Evolutionary conservation across 129 eudicot species (phyloP), one percentile per base, ranked within the genome.

Genomic region (Centella asiatica): DNA sequence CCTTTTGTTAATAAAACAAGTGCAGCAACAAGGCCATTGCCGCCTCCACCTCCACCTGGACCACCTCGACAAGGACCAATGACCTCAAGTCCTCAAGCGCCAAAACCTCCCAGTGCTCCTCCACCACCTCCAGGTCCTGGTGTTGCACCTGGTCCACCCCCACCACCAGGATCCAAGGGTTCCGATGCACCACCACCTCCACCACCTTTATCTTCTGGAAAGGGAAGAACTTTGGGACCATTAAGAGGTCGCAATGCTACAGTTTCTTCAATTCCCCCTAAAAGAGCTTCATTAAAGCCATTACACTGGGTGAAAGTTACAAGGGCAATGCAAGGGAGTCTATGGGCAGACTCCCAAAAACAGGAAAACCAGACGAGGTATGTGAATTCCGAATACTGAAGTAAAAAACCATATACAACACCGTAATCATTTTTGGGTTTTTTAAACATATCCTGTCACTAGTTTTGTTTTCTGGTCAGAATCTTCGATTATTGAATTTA

Each of bases 251-350:
- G 84, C 75, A 74, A 55, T 70, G 57, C 74, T 64, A 46, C 58
- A 15, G 81, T 80, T 34, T 68, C 88, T 57, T 76, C 95, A 57
- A 79, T 81, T 59, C 85, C 95, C 44, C 94, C 95, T 6, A 90
- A 87, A 60, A 86, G 73, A 71, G 56, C 81, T 25, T 81, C 97
- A 26, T 60, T 90, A 50, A 90, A 90, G 70, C 97, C 97, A 34
- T 77, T 90, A 63, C 95, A 90, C 45, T 86, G 95, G 97, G 89
- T 84, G 12, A 90, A 90, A 80, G 97, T 90, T 59, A 90, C 97
- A 42, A 80, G 95, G 60, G 95, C 94, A 37, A 49, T 84, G 83
- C 92, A 90, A 78, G 97, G 97, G 73, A 90, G 97, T 74, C 72
- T 90, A 60, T 90, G 97, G 97, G 97, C 95, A 67, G 97, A 90